phyloP scores from a whole-genome alignment of 305 asterid genomes.

The Fraxinus latifolia region DNA sequence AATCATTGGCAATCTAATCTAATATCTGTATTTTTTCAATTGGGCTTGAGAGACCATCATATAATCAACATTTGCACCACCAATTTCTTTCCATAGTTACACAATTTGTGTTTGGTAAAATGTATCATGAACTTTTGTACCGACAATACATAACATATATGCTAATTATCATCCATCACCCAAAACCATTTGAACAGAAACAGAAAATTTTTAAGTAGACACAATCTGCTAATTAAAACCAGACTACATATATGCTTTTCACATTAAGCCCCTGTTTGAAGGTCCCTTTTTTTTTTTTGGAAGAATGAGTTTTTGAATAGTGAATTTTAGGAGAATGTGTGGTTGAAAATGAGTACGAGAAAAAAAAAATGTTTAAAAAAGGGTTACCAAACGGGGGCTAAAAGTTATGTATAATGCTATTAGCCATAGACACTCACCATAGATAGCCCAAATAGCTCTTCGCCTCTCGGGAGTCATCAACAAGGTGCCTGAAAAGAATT shows the following conservation, averaged over 20 bases:
- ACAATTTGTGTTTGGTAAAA: not conserved
- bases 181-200: not conserved
- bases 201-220: not conserved
- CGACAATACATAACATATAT: not conserved
- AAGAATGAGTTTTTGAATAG: not conserved
- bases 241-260: not conserved
- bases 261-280: not conserved
- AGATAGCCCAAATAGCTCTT: slow-evolving; percentile 97
- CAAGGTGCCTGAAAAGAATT: slow-evolving; percentile 66
- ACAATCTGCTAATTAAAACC: not conserved
- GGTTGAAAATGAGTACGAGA: not conserved
- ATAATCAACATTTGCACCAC: not conserved
- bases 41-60: not conserved
- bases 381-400: not conserved
- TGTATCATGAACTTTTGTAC: not conserved
- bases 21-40: not conserved
- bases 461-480: slow-evolving; percentile 93
- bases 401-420: not conserved
- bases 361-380: too few relatives aligned
- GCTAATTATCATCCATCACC: not conserved
- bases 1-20: not conserved
- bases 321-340: not conserved
- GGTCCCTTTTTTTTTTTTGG: not conserved
- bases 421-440: slow-evolving; percentile 52
- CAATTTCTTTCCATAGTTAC: not conserved